phyloP scores from a whole-genome alignment of 768 basidiomycete species.

The Auricularia cornea region DNA sequence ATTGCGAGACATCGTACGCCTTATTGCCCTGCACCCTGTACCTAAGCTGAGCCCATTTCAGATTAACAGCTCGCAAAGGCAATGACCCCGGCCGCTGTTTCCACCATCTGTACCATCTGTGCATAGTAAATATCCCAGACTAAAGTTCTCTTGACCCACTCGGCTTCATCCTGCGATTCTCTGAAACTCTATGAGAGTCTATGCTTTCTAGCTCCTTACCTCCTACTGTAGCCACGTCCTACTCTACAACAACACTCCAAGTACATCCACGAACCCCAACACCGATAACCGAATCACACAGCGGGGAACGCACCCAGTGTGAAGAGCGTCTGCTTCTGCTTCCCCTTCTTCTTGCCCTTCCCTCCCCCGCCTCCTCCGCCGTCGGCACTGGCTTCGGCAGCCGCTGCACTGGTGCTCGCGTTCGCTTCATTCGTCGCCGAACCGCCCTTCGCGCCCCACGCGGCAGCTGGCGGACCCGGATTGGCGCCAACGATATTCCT shows the following conservation, averaged over 20 bases:
- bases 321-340: constrained; percentile 80
- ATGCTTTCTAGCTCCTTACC: no score
- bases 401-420: constrained; percentile 8
- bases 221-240: no score
- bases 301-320: constrained; percentile 50
- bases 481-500: constrained; percentile 2
- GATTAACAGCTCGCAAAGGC: neutral
- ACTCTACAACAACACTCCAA: no score
- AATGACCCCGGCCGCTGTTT: neutral
- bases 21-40: no score
- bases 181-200: no score
- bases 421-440: constrained; percentile 7
- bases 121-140: no score
- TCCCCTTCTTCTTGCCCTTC: constrained; percentile 58
- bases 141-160: no score
- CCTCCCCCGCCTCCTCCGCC: constrained; percentile 11
- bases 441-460: constrained; percentile 4
- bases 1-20: constrained; percentile 70
- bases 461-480: constrained; percentile 8
- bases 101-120: no score
- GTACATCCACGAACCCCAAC: no score
- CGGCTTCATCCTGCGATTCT: no score
- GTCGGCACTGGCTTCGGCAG: constrained; percentile 11
- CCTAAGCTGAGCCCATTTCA: no score
- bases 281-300: no score